Evolutionary conservation across 192 early-diverging fungal species (phyloP), one percentile per base, ranked within the genome.

Genomic region (Phycomyces blakesleeanus): DNA sequence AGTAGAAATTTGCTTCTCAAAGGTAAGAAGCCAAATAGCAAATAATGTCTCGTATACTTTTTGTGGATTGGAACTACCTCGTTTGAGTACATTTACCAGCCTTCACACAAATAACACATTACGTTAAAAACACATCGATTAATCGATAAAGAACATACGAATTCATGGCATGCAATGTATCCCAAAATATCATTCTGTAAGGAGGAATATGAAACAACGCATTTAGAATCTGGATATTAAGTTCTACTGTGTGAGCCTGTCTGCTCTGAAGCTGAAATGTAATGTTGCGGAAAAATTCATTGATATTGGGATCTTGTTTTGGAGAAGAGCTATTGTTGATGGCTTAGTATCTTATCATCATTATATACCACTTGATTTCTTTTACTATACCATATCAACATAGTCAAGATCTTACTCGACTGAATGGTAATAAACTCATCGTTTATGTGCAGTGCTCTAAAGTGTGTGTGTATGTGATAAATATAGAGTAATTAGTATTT

Each of bases 41-140:
- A 93, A 97, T 29, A 93, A 86, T 40, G 89, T 84, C 67, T 96
- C 94, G 69, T 98, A 98, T 67, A 93, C 90, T 81, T 93, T 92
- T 78, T 98, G 96, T 38, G 94, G 87, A 21, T 82, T 76, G 1
- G 78, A 67, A 9, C 74, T 75, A 14, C 66, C 25, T 24, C 39
- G 76, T 64, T 85, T 85, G 25, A 94, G 60, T 20, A 90, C 72
- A 49, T 85, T 74, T 20, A 89, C 79, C 22, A 93, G 63, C n/a
- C 87, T 90, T 55, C 6, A 47, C 3, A 18, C 12, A 18, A 47
- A 47, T 7, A 47, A 47, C 15, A 47, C 44, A 6, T 3, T 47
- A 3, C 11, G 44, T n/a, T 47, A 12, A 58, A 14, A 63, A 27
- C 11, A 57, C 37, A 16, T 64, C 66, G 34, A 24, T 15, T 41